Base-by-base conservation (phyloP, 108 stramenopile species). In the Cafeteria roenbergensis region DNA sequence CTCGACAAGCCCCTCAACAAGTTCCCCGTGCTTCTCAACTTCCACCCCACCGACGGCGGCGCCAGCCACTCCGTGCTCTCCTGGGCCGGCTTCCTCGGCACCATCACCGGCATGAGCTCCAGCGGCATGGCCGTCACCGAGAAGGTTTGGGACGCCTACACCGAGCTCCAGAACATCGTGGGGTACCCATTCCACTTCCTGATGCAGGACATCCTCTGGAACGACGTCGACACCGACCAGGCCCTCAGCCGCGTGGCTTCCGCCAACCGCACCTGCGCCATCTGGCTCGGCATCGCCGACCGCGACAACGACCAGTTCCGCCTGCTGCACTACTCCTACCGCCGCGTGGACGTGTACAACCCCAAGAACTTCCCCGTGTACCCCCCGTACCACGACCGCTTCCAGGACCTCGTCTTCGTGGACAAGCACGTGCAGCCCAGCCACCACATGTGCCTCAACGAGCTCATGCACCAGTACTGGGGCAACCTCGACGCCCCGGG, bases 101-200 rank as follows among this genome's bases (percentile, higher is more conserved):
- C 42, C 28, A 63, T 70, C 57, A 63, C 69, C 8, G 69, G 69
- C 17, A 22, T 52, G 9, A 2, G 26, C 59, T 37, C 34, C 17
- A 21, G 1, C 36, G 63, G 63, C 38, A 70, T 70, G 32, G 69
- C 22, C 25, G 25, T 70, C 36, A 27, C 51, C 3, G 69, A 70
- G 53, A 70, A 70, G 53, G 69, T 70, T 4, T 70, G 69, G 69
- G 9, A 63, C 38, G 1, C 54, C 29, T 70, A 70, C 53, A n/a
- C 37, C 31, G 59, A 56, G 30, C 54, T 27, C 1, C 22, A 58
- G 31, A 70, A 58, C 29, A 24, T 60, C 48, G 35, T 60, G 3
- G 69, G 69, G 28, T 14, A n/a, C 25, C 52, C 69, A 6, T 21
- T 33, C 62, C 17, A 6, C 28, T 64, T 70, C 53, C 17, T 70